Percentiles rank a stretch among this genome's conserved stretches.
Conservation (phyloP, 1,284 basidiomycete genomes). For the Neonothopanus nambi region DNA sequence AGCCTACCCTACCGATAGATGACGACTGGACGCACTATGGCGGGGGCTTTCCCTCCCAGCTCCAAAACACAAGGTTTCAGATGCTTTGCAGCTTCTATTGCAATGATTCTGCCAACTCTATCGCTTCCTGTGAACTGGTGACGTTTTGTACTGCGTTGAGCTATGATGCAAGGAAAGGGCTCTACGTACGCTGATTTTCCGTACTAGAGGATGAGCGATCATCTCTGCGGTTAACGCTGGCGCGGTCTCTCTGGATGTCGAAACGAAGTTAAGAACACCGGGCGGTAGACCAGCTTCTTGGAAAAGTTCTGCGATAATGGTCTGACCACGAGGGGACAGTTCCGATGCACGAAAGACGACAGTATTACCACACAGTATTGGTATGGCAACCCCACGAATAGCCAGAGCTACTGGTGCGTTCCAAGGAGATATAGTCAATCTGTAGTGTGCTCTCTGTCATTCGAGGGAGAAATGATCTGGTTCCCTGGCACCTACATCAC, state of each 20-base stretch:
- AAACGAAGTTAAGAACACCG: slow-evolving; percentile 61
- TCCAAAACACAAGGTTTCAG: slow-evolving; percentile 74
- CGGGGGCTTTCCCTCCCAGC: slow-evolving; percentile 77
- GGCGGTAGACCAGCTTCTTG: slow-evolving; percentile 60
- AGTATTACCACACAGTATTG: slow-evolving; percentile 65
- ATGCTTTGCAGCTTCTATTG: slow-evolving; percentile 70
- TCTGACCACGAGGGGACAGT: slow-evolving; percentile 50
- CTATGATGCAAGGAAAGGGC: neutral
- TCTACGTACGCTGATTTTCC: slow-evolving; percentile 41
- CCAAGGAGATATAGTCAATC: slow-evolving; percentile 44
- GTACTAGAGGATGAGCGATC: slow-evolving; percentile 54
- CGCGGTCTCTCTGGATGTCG: slow-evolving; percentile 48
- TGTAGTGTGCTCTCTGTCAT: slow-evolving; percentile 14
- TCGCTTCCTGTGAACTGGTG: slow-evolving; percentile 70
- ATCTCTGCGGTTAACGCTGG: slow-evolving; percentile 50
- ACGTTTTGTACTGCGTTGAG: slow-evolving; percentile 12
- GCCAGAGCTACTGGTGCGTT: slow-evolving; percentile 49
- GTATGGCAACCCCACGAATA: slow-evolving; percentile 50
- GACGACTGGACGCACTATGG: slow-evolving; percentile 43
- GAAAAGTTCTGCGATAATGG: slow-evolving; percentile 49
- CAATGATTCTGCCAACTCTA: slow-evolving; percentile 69
- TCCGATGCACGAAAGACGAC: slow-evolving; percentile 65
- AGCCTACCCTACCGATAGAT: neutral
- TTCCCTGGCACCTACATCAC: slow-evolving; percentile 32
- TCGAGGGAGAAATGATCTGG: neutral